phyloP scores from a whole-genome alignment of 352 stramenopile species.

The Pythium folliculosum region DNA sequence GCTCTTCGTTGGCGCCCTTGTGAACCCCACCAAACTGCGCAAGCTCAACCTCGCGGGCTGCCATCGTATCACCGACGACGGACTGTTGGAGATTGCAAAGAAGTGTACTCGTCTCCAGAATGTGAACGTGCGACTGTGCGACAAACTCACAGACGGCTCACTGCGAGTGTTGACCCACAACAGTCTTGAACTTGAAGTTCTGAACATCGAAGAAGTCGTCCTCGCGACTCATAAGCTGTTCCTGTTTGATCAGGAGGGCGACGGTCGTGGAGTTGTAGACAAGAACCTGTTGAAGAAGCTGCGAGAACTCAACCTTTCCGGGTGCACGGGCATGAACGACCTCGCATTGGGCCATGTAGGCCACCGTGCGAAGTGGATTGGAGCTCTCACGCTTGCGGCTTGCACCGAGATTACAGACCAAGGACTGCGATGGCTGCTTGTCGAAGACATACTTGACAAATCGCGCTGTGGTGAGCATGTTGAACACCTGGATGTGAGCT shows the following conservation, averaged over 20 bases:
- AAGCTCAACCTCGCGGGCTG: constrained; percentile 81
- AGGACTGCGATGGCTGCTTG: constrained; percentile 51
- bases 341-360: constrained; percentile 67
- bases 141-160: constrained; percentile 83
- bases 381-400: constrained; percentile 54
- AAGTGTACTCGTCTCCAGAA: constrained; percentile 58
- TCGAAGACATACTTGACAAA: constrained; percentile 68
- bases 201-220: constrained; percentile 86
- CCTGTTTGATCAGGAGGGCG: constrained; percentile 79
- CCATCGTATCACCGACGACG: constrained; percentile 75
- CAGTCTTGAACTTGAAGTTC: constrained; percentile 71
- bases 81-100: constrained; percentile 64
- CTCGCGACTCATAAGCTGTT: constrained; percentile 76
- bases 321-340: constrained; percentile 76
- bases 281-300: constrained; percentile 75
- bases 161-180: constrained; percentile 79
- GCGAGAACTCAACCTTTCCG: constrained; percentile 57
- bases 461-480: constrained; percentile 47
- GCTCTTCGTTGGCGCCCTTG: constrained; percentile 46
- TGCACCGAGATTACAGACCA: constrained; percentile 71
- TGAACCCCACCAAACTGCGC: constrained; percentile 51
- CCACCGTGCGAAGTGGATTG: constrained; percentile 55
- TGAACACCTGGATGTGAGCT: constrained; percentile 72
- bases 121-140: constrained; percentile 79
- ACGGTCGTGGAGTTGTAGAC: constrained; percentile 78